Conservation (phyloP, 1,139 yeast species). For the Diutina pseudorugosa region DNA sequence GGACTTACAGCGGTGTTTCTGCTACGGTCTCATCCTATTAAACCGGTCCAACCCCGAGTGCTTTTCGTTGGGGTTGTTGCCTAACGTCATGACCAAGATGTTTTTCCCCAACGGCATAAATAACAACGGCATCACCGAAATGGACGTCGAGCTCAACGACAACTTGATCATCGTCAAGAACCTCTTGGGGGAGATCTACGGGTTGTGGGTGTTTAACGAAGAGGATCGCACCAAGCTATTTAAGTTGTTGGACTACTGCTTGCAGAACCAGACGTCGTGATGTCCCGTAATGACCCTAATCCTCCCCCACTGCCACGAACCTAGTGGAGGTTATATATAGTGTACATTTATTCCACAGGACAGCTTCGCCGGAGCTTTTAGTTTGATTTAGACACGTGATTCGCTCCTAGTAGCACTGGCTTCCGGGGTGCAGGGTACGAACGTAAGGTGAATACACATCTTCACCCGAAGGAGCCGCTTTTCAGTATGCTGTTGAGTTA, state of each 20-base stretch:
- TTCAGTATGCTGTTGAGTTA: conserved; percentile 7
- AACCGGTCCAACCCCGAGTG: conserved; percentile 69
- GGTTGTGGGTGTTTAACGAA: conserved; percentile 79
- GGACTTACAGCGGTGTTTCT: conserved; percentile 41
- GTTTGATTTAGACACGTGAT: background rate
- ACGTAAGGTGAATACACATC: no score
- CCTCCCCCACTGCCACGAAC: background rate
- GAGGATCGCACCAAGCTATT: conserved; percentile 56
- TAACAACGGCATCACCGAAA: conserved; percentile 30
- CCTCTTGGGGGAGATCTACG: conserved; percentile 67
- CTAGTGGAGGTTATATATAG: background rate
- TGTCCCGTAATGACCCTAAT: background rate
- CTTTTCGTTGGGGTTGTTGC: conserved; percentile 68
- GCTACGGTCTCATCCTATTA: conserved; percentile 68
- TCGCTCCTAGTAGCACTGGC: background rate
- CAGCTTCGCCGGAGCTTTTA: background rate
- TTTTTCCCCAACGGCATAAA: conserved; percentile 29
- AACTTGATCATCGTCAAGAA: conserved; percentile 72
- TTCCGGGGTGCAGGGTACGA: no score
- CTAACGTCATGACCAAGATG: conserved; percentile 38
- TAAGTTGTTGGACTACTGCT: conserved; percentile 46
- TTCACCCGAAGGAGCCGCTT: background rate
- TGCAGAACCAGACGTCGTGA: conserved; percentile 20
- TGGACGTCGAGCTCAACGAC: conserved; percentile 72
- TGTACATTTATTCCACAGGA: background rate